Percentiles rank a stretch among this genome's conserved stretches.
These are phyloP conservation scores for Fonsecaea monophora DNA, from an alignment of 2,329 filamentous ascomycete species.

Conservation along the genomic window DNA sequence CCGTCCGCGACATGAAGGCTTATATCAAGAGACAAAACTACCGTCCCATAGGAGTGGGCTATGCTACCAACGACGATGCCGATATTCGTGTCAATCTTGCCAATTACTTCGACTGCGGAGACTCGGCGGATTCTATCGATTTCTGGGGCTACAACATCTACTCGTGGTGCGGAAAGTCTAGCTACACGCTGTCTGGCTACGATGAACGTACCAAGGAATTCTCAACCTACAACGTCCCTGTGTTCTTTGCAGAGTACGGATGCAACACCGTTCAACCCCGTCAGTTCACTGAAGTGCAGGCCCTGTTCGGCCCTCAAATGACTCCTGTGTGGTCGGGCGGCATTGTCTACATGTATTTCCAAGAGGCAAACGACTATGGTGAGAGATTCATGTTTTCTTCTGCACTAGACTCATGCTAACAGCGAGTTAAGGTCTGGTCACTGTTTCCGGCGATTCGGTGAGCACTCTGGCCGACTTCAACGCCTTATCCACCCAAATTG, in stretches of 20 bases:
- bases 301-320: slow-evolving; percentile 83
- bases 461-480: slow-evolving; percentile 76
- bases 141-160: slow-evolving; percentile 99
- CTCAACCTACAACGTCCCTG: slow-evolving; percentile 84
- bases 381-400: slow-evolving; percentile 40
- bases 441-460: slow-evolving; percentile 70
- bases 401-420: slow-evolving; percentile 31
- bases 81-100: slow-evolving; percentile 81
- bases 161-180: slow-evolving; percentile 93
- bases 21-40: slow-evolving; percentile 85
- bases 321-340: slow-evolving; percentile 87
- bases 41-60: slow-evolving; percentile 85
- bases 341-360: slow-evolving; percentile 98
- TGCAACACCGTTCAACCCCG: slow-evolving; percentile 80
- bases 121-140: slow-evolving; percentile 73
- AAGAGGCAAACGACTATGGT: slow-evolving; percentile 90
- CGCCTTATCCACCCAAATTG: slow-evolving; percentile 73
- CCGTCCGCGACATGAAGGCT: slow-evolving; percentile 92
- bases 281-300: slow-evolving; percentile 82
- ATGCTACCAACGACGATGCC: slow-evolving; percentile 92
- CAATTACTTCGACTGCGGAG: slow-evolving; percentile 93
- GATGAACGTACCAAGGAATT: slow-evolving; percentile 85
- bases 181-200: slow-evolving; percentile 78
- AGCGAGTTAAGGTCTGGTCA: slow-evolving; percentile 50
- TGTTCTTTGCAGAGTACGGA: slow-evolving; percentile 98